Base-by-base conservation (phyloP, 208 protist genomes). In the Spironucleus salmonicida region DNA sequence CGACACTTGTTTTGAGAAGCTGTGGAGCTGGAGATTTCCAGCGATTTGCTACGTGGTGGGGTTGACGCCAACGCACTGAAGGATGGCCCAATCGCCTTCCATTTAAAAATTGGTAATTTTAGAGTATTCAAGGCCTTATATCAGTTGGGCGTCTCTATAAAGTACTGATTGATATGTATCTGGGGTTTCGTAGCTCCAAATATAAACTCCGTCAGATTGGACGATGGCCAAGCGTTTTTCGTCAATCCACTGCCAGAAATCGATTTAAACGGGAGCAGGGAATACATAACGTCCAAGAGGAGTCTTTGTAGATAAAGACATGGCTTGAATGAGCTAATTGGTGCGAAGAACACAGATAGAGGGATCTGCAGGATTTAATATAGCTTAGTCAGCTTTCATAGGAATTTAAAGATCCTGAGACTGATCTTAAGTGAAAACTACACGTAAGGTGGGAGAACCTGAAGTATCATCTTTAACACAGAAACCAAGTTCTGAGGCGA, bases 11-110 rank as follows among this genome's bases (percentile, higher is more conserved):
- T 94, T 94, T 75, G 96, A 92, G 9, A 94, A 88, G 34, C 90
- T 95, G 87, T 93, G 96, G 13, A 98, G 85, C 78, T 97, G 91
- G 79, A 95, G 90, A 69, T 88, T 86, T 38, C 95, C 94, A 26
- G 74, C 67, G 32, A 82, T 74, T 49, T 58, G 66, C 40, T 83
- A 59, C 62, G 75, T 75, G 2, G 39, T 39, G 59, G 69, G 62
- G n/a, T 61, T 57, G 34, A 62, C 15, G 15, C 76, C 76, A 38
- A 68, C n/a, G 11, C 32, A 9, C 23, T n/a, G 26, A 35, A 79
- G 35, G 26, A 77, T 29, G 2, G 32, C 58, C 76, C 76, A 79
- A 27, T 74, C 39, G 27, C 11, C 32, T 9, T 78, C 69, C 9
- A 75, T 2, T 11, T 29, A 9, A 11, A 75, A 4, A 45, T 75